phyloP scores from a whole-genome alignment of 2,329 filamentous ascomycete species.

The Aspergillus intermedius region DNA sequence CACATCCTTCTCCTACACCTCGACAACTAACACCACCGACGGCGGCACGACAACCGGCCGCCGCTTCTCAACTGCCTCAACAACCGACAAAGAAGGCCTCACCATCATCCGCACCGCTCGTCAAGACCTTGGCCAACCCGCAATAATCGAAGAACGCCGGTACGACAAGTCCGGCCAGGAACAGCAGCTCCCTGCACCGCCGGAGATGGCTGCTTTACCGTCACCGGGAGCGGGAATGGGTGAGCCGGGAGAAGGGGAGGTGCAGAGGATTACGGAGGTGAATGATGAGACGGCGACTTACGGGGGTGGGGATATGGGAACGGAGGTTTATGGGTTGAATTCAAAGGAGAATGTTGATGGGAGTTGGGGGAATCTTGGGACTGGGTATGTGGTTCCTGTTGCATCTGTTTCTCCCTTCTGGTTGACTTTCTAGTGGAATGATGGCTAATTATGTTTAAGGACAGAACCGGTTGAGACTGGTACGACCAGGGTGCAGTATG shows the following conservation, averaged over 20 bases:
- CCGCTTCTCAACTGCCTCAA: conserved; percentile 26
- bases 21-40: conserved; percentile 20
- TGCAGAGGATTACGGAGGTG: conserved; percentile 24
- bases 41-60: conserved; percentile 24
- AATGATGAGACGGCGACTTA: conserved; percentile 13
- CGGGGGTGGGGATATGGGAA: conserved; percentile 5
- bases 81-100: conserved; percentile 26
- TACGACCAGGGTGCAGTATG: conserved; percentile 6
- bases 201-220: not conserved
- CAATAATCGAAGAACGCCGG: conserved; percentile 26
- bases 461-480: not conserved
- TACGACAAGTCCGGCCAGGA: conserved; percentile 30
- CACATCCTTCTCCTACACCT: conserved; percentile 29
- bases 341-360: not conserved
- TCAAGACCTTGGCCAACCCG: conserved; percentile 29
- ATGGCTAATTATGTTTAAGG: not conserved
- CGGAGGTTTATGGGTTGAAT: not conserved
- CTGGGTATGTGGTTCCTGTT: not conserved
- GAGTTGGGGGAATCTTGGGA: not conserved
- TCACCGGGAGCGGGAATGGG: conserved; percentile 1
- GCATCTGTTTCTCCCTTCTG: not conserved
- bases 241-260: conserved; percentile 14
- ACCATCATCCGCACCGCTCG: conserved; percentile 28
- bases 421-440: not conserved
- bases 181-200: conserved; percentile 9